These are phyloP conservation scores for Nicotiana sylvestris DNA, from an alignment of 257 asterid genomes.

Conservation along the genomic window DNA sequence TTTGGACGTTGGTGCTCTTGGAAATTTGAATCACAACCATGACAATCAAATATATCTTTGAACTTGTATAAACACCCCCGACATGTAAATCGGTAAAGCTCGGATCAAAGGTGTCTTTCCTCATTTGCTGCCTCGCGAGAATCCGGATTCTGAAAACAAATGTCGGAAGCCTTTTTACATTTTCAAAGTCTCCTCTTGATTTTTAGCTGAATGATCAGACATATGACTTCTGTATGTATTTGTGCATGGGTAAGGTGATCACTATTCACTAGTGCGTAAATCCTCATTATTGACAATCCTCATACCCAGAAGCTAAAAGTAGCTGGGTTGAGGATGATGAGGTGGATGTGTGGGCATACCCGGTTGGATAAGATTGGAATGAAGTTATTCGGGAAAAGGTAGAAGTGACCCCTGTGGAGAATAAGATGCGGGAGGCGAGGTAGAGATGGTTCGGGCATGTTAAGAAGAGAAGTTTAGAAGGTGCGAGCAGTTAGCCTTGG, in stretches of 20 bases:
- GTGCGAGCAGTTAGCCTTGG: no score
- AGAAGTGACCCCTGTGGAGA: no score
- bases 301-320: no score
- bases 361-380: no score
- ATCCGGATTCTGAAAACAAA: conserved; percentile 4
- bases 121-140: conserved; percentile 1
- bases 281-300: neutral
- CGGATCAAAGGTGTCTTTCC: neutral
- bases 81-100: neutral
- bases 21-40: neutral
- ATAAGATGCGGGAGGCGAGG: no score
- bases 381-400: no score
- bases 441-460: no score
- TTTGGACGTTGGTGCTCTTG: neutral
- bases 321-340: no score
- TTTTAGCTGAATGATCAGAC: conserved; percentile 17
- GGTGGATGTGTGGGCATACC: no score
- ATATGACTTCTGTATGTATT: neutral
- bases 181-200: conserved; percentile 1
- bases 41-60: neutral
- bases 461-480: no score
- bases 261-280: neutral
- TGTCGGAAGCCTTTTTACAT: neutral
- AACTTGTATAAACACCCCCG: neutral
- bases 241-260: conserved; percentile 10